phyloP scores from a whole-genome alignment of 331 rosid genomes.

The Malus hybrid region DNA sequence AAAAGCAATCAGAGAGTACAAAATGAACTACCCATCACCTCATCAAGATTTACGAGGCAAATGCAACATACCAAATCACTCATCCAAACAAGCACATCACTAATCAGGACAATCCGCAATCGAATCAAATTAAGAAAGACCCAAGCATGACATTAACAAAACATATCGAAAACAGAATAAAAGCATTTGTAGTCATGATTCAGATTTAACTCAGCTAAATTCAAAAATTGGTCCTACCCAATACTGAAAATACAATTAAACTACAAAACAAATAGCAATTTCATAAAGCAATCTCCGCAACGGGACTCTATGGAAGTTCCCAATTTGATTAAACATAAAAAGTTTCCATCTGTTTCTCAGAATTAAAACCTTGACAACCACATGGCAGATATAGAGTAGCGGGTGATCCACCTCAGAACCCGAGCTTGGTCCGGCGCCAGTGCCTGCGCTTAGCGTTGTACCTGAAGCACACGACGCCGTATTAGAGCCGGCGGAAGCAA shows the following conservation, averaged over 20 bases:
- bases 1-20: background rate
- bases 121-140: background rate
- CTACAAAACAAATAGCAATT: background rate
- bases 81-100: background rate
- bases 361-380: background rate
- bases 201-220: background rate
- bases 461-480: constrained; percentile 17
- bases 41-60: background rate
- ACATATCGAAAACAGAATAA: background rate
- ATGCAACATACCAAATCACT: background rate
- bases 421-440: constrained; percentile 94
- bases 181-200: background rate
- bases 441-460: constrained; percentile 89
- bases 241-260: constrained; percentile 3
- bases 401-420: constrained; percentile 46
- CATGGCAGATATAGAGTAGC: background rate
- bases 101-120: background rate
- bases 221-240: background rate
- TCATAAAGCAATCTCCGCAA: background rate
- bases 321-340: background rate
- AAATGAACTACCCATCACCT: background rate
- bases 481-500: background rate
- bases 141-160: background rate
- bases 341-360: background rate
- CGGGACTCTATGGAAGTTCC: background rate